These are phyloP conservation scores for Heliamphora pulchella DNA, from an alignment of 179 eudicot species.

Conservation along the genomic window DNA sequence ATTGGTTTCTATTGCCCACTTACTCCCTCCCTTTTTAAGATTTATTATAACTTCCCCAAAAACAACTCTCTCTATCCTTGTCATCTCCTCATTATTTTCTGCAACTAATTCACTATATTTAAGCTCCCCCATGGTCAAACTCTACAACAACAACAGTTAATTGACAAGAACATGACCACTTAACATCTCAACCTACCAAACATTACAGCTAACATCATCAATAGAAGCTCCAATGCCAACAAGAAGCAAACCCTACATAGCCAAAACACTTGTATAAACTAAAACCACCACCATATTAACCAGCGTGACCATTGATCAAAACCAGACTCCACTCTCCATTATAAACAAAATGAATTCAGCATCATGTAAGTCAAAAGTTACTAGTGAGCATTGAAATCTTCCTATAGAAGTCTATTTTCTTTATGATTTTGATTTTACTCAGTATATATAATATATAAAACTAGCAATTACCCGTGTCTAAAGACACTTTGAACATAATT, in stretches of 20 bases:
- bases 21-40: neutral
- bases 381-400: neutral
- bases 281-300: neutral
- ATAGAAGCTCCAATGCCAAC: neutral
- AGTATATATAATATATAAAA: no score
- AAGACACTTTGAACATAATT: no score
- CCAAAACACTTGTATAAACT: neutral
- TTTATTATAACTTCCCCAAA: neutral
- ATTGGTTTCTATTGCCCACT: neutral
- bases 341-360: neutral
- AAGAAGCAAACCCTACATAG: neutral
- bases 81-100: neutral
- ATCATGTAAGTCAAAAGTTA: neutral
- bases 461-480: no score
- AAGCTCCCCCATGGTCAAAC: neutral
- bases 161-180: neutral
- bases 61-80: neutral
- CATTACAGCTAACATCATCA: neutral
- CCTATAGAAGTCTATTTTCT: no score
- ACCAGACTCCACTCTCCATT: neutral
- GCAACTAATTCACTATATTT: neutral
- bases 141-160: neutral
- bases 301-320: neutral
- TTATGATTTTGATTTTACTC: no score
- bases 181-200: neutral